Evolutionary conservation across 2,329 filamentous ascomycete genomes (phyloP).

Genomic region (Tetracladium maxilliforme): DNA sequence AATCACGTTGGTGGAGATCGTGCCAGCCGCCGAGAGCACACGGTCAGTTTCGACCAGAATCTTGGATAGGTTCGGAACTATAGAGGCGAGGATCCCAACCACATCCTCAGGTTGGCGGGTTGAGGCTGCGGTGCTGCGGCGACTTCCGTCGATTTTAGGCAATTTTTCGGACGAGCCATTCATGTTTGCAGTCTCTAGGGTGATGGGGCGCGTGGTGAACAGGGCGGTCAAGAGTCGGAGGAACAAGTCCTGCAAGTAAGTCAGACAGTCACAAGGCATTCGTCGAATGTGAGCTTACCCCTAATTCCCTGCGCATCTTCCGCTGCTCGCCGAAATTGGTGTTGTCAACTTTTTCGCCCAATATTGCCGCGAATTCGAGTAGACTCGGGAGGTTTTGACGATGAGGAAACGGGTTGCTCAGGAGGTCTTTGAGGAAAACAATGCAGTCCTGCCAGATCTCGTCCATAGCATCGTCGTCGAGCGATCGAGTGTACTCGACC

Average conservation of each 20-base stretch:
- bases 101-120: conserved; percentile 52
- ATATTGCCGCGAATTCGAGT: conserved; percentile 74
- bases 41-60: conserved; percentile 79
- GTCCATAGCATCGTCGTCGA: conserved; percentile 95
- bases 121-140: conserved; percentile 11
- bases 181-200: no score
- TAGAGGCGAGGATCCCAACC: conserved; percentile 61
- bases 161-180: no score
- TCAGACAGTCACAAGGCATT: neutral
- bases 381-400: conserved; percentile 76
- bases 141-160: no score
- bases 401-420: conserved; percentile 90
- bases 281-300: conserved; percentile 42
- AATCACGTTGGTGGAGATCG: conserved; percentile 73
- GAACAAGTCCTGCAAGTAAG: conserved; percentile 58
- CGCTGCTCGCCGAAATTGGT: conserved; percentile 93
- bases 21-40: conserved; percentile 60
- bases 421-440: conserved; percentile 74
- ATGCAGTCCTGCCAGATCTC: conserved; percentile 97
- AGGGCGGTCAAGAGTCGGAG: conserved; percentile 79
- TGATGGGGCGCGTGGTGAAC: conserved; percentile 76
- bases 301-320: conserved; percentile 80
- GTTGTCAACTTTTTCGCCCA: conserved; percentile 93
- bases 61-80: conserved; percentile 67
- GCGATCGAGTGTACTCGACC: conserved; percentile 74